Evolutionary conservation across 2,329 filamentous ascomycete species (phyloP).

Genomic region (Trichoderma sp.): DNA sequence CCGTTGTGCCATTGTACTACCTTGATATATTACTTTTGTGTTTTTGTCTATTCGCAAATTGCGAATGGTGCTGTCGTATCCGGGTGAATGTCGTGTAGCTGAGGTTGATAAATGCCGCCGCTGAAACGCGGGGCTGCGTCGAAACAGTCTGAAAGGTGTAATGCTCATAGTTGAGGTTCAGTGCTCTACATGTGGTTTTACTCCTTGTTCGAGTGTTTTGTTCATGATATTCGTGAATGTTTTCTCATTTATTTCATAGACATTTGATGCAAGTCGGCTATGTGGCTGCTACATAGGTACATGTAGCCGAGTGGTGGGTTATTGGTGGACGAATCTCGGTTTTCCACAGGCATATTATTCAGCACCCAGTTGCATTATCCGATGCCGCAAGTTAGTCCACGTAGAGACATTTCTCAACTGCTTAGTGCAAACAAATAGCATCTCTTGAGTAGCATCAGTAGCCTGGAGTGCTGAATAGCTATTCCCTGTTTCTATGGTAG

Average conservation of each 20-base stretch:
- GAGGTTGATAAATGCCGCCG: slow-evolving; percentile 26
- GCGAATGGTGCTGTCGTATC: slow-evolving; percentile 35
- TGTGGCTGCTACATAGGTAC: background rate
- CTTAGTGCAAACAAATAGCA: too few relatives aligned
- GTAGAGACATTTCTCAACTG: too few relatives aligned
- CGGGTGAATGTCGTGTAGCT: slow-evolving; percentile 27
- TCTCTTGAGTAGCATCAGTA: too few relatives aligned
- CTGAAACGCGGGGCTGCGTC: background rate
- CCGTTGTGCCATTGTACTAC: slow-evolving; percentile 18
- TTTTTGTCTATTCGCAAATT: slow-evolving; percentile 35
- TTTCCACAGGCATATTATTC: background rate
- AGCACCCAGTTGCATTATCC: too few relatives aligned
- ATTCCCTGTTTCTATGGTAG: too few relatives aligned
- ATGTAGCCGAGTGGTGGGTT: background rate
- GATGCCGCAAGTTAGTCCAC: too few relatives aligned
- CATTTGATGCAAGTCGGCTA: background rate
- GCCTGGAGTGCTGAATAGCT: too few relatives aligned
- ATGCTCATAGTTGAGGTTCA: background rate
- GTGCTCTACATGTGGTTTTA: background rate
- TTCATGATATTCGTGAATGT: background rate
- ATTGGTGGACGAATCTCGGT: background rate
- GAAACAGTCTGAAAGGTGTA: background rate
- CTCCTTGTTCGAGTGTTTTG: background rate
- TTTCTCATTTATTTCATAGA: background rate
- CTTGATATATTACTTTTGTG: slow-evolving; percentile 43